Evolutionary conservation across 805 yeast species (phyloP), one percentile per base, ranked within the genome.

Genomic region (Ogataea nitratoaversa): DNA sequence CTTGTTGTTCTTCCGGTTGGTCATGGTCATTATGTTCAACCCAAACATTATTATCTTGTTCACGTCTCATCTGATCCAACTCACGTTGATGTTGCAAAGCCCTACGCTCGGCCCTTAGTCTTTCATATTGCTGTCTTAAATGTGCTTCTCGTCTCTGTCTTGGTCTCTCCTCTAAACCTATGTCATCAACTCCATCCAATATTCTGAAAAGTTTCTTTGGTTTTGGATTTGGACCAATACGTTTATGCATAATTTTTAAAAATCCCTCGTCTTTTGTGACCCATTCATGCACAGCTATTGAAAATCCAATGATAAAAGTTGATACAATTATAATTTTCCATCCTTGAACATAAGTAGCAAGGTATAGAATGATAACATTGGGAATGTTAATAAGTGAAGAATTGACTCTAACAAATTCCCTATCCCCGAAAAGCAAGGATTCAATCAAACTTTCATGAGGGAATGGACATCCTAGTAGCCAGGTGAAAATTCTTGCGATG

Each of bases 261-360:
- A 81, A 82, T 0, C 87, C 88, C 35, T 79, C 78, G 56, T 84
- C 95, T 40, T 79, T 66, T 1, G 77, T 75, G 13, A 84, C 82
- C 78, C 84, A 79, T 49, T 83, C 89, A 54, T 82, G 84, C 17
- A 59, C 49, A 4, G 55, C 48, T 1, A 54, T 30, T 30, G 49
- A 36, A 5, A 52, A 43, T 4, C 53, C 51, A 3, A 54, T 35
- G 1, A 45, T 19, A 42, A 41, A 59, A 25, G 47, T 64, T 57
- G 46, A 57, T 43, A 37, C 31, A 11, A 42, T 12, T 8, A 46
- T 36, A 7, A 51, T 41, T 8, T 32, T 23, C 9, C 22, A 49
- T 25, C 56, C 63, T 17, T 37, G 37, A 4, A 47, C 7, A 38
- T 47, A 44, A 19, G 49, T 40, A 24, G 47, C 32, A 30, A 37